Conservation (phyloP, 1,284 basidiomycete species). For the Lentinula novae-zelandiae region DNA sequence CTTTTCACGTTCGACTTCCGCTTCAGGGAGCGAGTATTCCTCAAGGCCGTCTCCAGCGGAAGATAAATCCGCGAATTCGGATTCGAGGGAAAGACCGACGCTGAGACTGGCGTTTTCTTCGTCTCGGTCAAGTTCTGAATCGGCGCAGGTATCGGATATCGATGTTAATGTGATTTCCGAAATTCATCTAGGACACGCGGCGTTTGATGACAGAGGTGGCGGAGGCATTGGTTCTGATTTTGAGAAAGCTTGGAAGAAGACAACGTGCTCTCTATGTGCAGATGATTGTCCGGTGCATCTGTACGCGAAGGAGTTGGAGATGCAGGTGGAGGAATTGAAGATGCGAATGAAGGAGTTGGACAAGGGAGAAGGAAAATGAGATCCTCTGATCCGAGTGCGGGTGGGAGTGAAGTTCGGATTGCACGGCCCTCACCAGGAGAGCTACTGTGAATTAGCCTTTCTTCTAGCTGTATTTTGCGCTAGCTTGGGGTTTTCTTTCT, state of each 20-base stretch:
- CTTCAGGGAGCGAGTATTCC: not conserved
- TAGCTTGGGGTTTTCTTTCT: no score
- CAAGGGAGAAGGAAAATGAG: not conserved
- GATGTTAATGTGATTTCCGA: not conserved
- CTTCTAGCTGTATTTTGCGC: no score
- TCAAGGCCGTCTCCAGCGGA: not conserved
- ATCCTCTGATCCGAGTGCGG: no score
- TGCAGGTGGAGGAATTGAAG: not conserved
- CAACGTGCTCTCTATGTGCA: not conserved
- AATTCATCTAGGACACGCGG: no score
- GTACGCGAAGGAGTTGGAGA: constrained; percentile 10
- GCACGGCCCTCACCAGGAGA: no score
- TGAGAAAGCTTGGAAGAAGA: not conserved
- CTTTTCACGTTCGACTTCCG: no score
- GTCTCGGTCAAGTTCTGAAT: no score
- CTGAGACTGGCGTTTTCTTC: not conserved
- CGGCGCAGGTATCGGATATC: not conserved
- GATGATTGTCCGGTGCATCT: not conserved
- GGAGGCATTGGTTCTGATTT: no score
- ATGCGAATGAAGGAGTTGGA: no score
- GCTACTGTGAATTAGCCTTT: no score
- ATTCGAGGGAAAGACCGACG: not conserved
- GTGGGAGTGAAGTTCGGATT: no score
- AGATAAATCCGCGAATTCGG: not conserved
- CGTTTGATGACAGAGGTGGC: not conserved